Conservation (phyloP, 345 rosid genomes). For the Eucalyptus cloeziana region DNA sequence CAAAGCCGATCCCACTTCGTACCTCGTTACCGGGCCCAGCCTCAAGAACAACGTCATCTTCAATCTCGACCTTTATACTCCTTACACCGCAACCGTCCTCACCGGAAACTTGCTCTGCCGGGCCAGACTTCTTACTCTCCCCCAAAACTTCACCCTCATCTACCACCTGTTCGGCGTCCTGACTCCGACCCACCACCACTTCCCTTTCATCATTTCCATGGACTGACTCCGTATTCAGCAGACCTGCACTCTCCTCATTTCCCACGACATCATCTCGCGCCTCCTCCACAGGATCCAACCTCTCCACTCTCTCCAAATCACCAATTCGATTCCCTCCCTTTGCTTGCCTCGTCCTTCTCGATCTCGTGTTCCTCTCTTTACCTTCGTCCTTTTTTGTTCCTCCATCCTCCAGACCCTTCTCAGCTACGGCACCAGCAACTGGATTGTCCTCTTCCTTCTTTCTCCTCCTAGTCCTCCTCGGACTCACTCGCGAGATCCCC, state of each 20-base stretch:
- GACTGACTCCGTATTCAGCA: neutral
- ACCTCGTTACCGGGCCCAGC: neutral
- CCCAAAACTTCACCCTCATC: neutral
- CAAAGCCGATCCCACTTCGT: neutral
- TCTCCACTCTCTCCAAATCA: neutral
- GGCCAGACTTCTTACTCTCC: neutral
- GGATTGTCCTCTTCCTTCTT: neutral
- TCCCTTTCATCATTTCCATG: neutral
- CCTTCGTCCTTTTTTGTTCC: constrained; percentile 5
- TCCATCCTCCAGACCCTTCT: neutral
- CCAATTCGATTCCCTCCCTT: neutral
- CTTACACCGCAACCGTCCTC: neutral
- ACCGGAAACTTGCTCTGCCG: neutral
- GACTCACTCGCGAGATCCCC: neutral
- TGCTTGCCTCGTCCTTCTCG: neutral
- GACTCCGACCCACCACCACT: neutral
- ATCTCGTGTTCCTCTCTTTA: neutral
- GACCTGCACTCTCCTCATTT: neutral
- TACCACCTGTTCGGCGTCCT: neutral
- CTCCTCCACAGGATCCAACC: neutral
- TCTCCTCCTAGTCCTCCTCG: constrained; percentile 3
- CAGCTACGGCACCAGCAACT: neutral
- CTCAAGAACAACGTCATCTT: neutral
- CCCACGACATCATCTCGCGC: neutral
- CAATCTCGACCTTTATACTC: neutral